A percentile compares a stretch with the other conserved stretches of the same genome.
phyloP scores from a whole-genome alignment of 495 filamentous ascomycete genomes.

The Delitschia confertaspora region DNA sequence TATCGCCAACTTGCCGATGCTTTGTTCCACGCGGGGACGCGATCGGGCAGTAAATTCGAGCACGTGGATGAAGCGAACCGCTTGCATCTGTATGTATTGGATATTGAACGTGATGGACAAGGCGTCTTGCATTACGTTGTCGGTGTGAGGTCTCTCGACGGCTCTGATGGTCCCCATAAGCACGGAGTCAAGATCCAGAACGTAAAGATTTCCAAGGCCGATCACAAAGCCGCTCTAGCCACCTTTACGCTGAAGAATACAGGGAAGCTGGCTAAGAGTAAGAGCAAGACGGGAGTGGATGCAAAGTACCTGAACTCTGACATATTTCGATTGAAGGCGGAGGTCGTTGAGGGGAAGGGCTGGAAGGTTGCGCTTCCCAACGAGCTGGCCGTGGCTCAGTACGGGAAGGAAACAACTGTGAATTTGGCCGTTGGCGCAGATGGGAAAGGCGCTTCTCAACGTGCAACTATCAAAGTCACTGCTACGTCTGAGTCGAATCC shows the following conservation, averaged over 20 bases:
- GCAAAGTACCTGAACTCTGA: slow-evolving; percentile 13
- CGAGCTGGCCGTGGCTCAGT: slow-evolving; percentile 29
- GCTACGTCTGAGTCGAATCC: slow-evolving; percentile 37
- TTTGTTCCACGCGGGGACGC: slow-evolving; percentile 39
- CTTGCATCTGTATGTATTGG: slow-evolving; percentile 37
- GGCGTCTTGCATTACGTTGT: slow-evolving; percentile 37
- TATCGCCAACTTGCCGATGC: slow-evolving; percentile 39
- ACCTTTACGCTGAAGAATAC: slow-evolving; percentile 34
- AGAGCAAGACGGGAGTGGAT: slow-evolving; percentile 23
- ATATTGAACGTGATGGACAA: slow-evolving; percentile 30
- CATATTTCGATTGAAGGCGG: slow-evolving; percentile 26
- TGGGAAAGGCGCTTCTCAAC: slow-evolving; percentile 16
- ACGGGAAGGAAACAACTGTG: slow-evolving; percentile 26
- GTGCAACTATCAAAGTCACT: slow-evolving; percentile 32
- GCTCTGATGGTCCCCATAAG: slow-evolving; percentile 27
- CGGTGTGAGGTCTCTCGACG: slow-evolving; percentile 33
- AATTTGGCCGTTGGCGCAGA: slow-evolving; percentile 33
- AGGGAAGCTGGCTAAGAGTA: slow-evolving; percentile 19
- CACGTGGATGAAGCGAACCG: slow-evolving; percentile 34
- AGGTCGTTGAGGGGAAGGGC: slow-evolving; percentile 28
- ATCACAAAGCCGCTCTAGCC: slow-evolving; percentile 27
- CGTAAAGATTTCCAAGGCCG: slow-evolving; percentile 24
- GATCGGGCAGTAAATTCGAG: slow-evolving; percentile 37
- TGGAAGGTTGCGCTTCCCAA: slow-evolving; percentile 37
- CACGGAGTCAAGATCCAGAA: slow-evolving; percentile 29